These are phyloP conservation scores for Phaeosphaeriaceae sp. DNA, from an alignment of 2,329 filamentous ascomycete genomes.

Conservation along the genomic window DNA sequence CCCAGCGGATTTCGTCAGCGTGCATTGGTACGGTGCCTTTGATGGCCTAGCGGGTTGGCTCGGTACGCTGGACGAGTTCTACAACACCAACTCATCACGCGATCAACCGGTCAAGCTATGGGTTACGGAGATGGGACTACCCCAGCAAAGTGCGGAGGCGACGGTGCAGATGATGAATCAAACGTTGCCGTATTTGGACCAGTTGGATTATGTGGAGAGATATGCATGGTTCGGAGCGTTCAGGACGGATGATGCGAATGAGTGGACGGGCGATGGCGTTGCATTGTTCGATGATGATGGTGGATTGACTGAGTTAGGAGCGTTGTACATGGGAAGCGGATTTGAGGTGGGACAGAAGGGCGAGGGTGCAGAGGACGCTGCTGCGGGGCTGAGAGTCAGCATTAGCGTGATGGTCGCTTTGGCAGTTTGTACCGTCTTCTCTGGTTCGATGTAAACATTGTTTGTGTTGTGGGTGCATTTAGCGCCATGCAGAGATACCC, in stretches of 20 bases:
- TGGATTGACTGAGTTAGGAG: conserved; percentile 41
- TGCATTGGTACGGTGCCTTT: conserved; percentile 71
- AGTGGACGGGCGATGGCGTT: conserved; percentile 46
- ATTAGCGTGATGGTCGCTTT: conserved; percentile 15
- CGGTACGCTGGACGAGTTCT: conserved; percentile 64
- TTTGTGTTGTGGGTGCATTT: background rate
- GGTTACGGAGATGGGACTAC: conserved; percentile 79
- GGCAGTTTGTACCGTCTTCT: conserved; percentile 7
- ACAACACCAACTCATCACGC: conserved; percentile 57
- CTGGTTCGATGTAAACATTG: conserved; percentile 8
- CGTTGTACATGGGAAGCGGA: conserved; percentile 42
- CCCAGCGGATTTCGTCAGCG: conserved; percentile 59
- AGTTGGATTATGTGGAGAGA: conserved; percentile 55
- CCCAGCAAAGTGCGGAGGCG: conserved; percentile 61
- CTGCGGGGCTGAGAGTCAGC: conserved; percentile 14
- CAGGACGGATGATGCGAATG: conserved; percentile 41
- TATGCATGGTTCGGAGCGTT: conserved; percentile 49
- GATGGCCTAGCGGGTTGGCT: conserved; percentile 72
- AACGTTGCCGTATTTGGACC: conserved; percentile 73
- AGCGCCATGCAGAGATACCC: conserved; percentile 1
- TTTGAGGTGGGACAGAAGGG: conserved; percentile 43
- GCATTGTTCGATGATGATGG: conserved; percentile 43
- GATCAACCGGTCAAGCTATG: conserved; percentile 63
- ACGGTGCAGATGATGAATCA: conserved; percentile 76
- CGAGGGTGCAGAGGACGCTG: conserved; percentile 26